Base-by-base conservation (phyloP, 495 filamentous ascomycete species). In the Neurospora cerealis region DNA sequence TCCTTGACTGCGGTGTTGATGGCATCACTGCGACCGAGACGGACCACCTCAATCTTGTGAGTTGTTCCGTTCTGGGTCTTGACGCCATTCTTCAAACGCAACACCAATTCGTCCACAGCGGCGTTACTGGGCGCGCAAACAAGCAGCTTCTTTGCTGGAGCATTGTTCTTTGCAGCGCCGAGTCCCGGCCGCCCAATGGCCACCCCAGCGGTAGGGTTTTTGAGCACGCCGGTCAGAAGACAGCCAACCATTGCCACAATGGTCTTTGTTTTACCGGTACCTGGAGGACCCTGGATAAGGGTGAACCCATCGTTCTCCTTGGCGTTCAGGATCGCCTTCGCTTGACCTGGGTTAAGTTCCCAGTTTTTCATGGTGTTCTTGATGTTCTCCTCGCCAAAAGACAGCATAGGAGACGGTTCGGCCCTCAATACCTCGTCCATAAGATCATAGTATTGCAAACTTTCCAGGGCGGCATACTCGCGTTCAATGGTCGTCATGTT, bases 71-170 rank as follows among this genome's bases (percentile, higher is more conserved):
- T 88, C 70, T 88, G 83, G 0, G 93, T 94, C 78, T 91, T 97
- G 66, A 98, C 87, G 4, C 96, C 96, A 69, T 91, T 84, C 83
- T 96, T 98, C 77, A 99, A 89, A 82, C 96, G 90, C 81, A 98
- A 89, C 17, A 99, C 96, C 71, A 99, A 82, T 81, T 99, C 96
- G 79, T 99, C 96, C 3, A 98, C 96, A 34, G 96, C 96, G 5
- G 96, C 96, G 80, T 99, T 99, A 86, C 93, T 97, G 34, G 96
- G 96, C 34, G 96, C 96, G 77, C 96, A 99, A 32, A 99, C 91
- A 40, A 99, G 87, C 32, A 99, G 86, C 80, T 98, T 99, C 83
- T 95, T 97, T 2, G 86, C 42, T 5, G 79, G 73, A 9, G 77
- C 76, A 37, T 75, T 74, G 74, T 75, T 79, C 69, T 70, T 80